Percentiles rank a stretch among this genome's conserved stretches.
phyloP scores from a whole-genome alignment of 176 grass and related monocot genomes.

The Avena sativa region DNA sequence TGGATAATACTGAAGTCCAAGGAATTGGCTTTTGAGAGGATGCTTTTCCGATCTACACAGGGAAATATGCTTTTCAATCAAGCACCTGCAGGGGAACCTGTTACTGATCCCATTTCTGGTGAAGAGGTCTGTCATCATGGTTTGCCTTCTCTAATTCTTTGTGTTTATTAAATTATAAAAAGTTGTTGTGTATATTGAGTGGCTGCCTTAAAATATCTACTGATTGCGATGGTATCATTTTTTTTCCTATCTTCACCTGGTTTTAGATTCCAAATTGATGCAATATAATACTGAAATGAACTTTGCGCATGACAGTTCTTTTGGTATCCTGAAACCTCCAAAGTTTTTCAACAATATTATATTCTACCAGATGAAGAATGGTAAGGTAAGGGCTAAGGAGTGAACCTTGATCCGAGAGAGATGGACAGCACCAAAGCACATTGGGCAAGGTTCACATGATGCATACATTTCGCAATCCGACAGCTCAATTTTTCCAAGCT shows the following conservation, averaged over 20 bases:
- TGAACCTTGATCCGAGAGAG: slow-evolving; percentile 87
- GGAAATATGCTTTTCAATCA: slow-evolving; percentile 99
- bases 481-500: slow-evolving; percentile 92
- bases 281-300: slow-evolving; percentile 26
- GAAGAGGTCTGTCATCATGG: slow-evolving; percentile 78
- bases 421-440: slow-evolving; percentile 99
- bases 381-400: slow-evolving; percentile 14
- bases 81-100: slow-evolving; percentile 80
- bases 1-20: slow-evolving; percentile 89
- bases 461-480: slow-evolving; percentile 94
- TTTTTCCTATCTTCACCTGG: slow-evolving; percentile 3
- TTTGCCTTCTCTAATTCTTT: slow-evolving; percentile 45
- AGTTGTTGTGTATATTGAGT: no score
- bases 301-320: not conserved
- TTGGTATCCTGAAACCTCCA: not conserved
- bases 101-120: slow-evolving; percentile 87
- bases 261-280: not conserved
- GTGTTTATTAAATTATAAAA: slow-evolving; percentile 8
- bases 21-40: slow-evolving; percentile 93
- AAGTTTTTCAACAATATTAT: slow-evolving; percentile 24
- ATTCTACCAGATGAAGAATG: slow-evolving; percentile 29
- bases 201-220: not conserved
- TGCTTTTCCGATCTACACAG: slow-evolving; percentile 93
- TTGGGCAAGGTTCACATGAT: slow-evolving; percentile 92
- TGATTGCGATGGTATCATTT: slow-evolving; percentile 9